phyloP scores from a whole-genome alignment of 805 yeast genomes.

The Priceomyces medius region DNA sequence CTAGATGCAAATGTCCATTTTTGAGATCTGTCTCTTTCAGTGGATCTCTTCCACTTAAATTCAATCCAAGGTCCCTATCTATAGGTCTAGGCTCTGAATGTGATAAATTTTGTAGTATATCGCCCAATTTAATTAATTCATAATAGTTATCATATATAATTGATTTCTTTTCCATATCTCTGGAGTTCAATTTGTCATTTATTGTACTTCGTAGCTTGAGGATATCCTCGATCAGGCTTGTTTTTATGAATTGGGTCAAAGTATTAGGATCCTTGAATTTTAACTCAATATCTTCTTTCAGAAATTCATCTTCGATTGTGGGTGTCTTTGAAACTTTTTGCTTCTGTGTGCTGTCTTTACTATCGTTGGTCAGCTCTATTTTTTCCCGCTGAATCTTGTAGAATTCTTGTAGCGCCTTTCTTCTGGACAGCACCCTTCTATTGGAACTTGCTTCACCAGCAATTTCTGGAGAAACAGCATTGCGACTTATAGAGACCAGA shows the following conservation, averaged over 20 bases:
- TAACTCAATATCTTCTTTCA: slow-evolving; percentile 5
- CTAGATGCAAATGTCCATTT: slow-evolving; percentile 17
- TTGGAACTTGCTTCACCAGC: slow-evolving; percentile 5
- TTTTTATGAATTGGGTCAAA: slow-evolving; percentile 20
- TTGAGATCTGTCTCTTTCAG: slow-evolving; percentile 6
- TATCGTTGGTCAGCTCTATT: background rate
- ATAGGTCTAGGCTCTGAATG: slow-evolving; percentile 8
- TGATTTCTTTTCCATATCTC: slow-evolving; percentile 62
- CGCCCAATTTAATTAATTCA: slow-evolving; percentile 66
- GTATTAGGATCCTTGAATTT: slow-evolving; percentile 18
- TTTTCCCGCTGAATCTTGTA: slow-evolving; percentile 30
- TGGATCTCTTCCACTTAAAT: background rate
- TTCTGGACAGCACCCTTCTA: slow-evolving; percentile 37
- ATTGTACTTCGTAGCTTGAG: slow-evolving; percentile 33
- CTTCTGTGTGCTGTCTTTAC: background rate
- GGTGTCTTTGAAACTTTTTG: no score
- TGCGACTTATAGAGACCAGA: slow-evolving; percentile 2
- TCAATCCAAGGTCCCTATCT: slow-evolving; percentile 9
- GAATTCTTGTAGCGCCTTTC: slow-evolving; percentile 44
- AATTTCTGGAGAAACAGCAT: background rate
- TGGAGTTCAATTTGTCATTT: slow-evolving; percentile 47
- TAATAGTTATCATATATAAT: slow-evolving; percentile 75
- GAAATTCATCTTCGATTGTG: background rate
- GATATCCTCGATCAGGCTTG: slow-evolving; percentile 27
- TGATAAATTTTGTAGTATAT: slow-evolving; percentile 40